phyloP scores from a whole-genome alignment of 2,329 filamentous ascomycete species.

The Ophiosphaerella korrae region DNA sequence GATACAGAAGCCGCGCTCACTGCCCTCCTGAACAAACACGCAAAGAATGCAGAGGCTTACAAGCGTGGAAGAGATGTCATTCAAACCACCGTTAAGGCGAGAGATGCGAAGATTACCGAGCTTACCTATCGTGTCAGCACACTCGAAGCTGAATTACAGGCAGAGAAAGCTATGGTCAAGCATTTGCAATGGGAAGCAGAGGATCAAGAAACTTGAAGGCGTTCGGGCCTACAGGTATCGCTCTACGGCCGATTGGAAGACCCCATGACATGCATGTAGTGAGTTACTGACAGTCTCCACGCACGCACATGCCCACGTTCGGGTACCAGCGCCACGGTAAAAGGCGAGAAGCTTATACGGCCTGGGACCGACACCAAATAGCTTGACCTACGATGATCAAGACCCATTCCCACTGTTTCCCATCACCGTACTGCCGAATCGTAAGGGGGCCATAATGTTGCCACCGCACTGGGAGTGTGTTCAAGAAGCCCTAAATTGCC shows the following conservation, averaged over 20 bases:
- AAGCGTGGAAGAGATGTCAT: conserved; percentile 69
- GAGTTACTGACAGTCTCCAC: too few relatives aligned
- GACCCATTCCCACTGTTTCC: too few relatives aligned
- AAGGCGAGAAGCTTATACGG: too few relatives aligned
- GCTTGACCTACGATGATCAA: too few relatives aligned
- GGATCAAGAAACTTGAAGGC: neutral
- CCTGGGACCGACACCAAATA: too few relatives aligned
- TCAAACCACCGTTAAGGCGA: conserved; percentile 64
- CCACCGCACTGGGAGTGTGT: too few relatives aligned
- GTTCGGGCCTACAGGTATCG: neutral
- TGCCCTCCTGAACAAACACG: conserved; percentile 51
- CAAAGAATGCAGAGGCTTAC: conserved; percentile 65
- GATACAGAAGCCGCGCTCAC: conserved; percentile 23
- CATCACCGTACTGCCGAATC: too few relatives aligned
- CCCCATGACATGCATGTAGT: too few relatives aligned
- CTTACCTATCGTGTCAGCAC: conserved; percentile 68
- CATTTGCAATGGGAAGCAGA: conserved; percentile 31
- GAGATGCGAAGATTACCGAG: conserved; percentile 68
- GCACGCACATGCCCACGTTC: too few relatives aligned
- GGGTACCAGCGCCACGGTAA: too few relatives aligned
- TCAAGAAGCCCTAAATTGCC: too few relatives aligned
- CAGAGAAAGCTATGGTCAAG: conserved; percentile 52
- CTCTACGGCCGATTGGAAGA: neutral
- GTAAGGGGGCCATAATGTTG: too few relatives aligned
- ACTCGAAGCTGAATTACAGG: conserved; percentile 62